These are phyloP conservation scores for Neonectria neomacrospora DNA, from an alignment of 2,329 filamentous ascomycete species.

Conservation along the genomic window DNA sequence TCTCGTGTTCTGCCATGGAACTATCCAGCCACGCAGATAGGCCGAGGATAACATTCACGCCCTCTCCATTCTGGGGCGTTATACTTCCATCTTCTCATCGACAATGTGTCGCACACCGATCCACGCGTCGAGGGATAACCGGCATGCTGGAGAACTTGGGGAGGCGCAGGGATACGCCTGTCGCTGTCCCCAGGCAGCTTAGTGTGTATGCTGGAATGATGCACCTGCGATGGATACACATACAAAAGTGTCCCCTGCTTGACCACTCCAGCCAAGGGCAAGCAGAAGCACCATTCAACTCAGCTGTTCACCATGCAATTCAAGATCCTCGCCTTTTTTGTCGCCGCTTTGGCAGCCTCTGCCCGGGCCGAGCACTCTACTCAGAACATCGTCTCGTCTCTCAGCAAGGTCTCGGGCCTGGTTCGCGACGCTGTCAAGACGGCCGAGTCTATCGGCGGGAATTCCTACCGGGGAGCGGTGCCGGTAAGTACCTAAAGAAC, in stretches of 20 bases:
- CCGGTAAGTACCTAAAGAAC: not conserved
- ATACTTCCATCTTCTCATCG: not conserved
- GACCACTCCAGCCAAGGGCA: not conserved
- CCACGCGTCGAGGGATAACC: not conserved
- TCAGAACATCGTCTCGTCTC: not conserved
- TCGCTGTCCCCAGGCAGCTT: not conserved
- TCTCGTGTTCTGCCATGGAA: not conserved
- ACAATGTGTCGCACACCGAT: not conserved
- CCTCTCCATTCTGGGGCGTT: not conserved
- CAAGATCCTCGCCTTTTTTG: not conserved
- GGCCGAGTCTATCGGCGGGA: not conserved
- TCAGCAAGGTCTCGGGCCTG: not conserved
- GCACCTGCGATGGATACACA: not conserved
- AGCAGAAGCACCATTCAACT: not conserved
- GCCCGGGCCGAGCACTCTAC: not conserved
- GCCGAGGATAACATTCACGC: not conserved
- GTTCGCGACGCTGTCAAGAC: not conserved
- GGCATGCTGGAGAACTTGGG: not conserved
- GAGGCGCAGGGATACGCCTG: not conserved
- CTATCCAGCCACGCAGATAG: not conserved
- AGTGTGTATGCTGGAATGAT: not conserved
- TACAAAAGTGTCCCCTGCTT: not conserved
- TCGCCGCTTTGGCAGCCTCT: not conserved
- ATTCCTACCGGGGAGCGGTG: not conserved
- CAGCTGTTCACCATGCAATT: not conserved